phyloP scores from a whole-genome alignment of 139 green algal species.

The Pedinophyceae sp. region DNA sequence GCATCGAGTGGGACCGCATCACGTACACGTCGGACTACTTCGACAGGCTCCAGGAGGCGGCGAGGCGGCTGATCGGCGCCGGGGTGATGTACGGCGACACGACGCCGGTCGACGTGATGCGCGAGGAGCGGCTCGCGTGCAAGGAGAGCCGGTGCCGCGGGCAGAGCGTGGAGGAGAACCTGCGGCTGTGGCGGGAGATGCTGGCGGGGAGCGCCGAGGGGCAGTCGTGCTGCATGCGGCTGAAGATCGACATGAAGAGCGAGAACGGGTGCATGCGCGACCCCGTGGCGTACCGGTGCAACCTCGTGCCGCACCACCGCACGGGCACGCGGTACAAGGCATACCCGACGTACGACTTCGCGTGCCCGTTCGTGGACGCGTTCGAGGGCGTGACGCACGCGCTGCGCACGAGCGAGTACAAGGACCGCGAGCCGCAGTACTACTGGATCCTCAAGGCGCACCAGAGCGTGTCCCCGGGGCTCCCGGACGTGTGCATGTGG shows the following conservation, averaged over 20 bases:
- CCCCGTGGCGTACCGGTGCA: slow-evolving; percentile 88
- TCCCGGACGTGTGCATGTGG: slow-evolving; percentile 84
- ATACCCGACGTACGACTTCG: slow-evolving; percentile 98
- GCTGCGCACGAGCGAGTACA: slow-evolving; percentile 89
- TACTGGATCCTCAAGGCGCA: slow-evolving; percentile 64
- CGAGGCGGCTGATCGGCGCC: slow-evolving; percentile 59
- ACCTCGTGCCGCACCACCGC: slow-evolving; percentile 74
- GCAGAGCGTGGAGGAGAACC: slow-evolving; percentile 56
- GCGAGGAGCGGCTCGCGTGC: slow-evolving; percentile 17
- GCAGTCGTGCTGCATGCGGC: slow-evolving; percentile 59
- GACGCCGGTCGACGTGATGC: slow-evolving; percentile 81
- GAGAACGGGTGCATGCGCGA: slow-evolving; percentile 78
- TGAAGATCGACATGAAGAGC: slow-evolving; percentile 87
- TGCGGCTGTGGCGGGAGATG: slow-evolving; percentile 83
- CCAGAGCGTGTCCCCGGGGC: slow-evolving; percentile 46
- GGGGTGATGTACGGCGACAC: slow-evolving; percentile 90
- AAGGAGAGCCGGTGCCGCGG: not conserved
- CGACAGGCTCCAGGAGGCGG: slow-evolving; percentile 11
- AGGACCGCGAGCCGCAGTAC: slow-evolving; percentile 71
- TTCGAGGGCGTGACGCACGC: slow-evolving; percentile 92
- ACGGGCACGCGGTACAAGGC: slow-evolving; percentile 58
- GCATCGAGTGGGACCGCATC: slow-evolving; percentile 45
- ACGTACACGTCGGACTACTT: slow-evolving; percentile 78
- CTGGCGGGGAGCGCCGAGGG: slow-evolving; percentile 52
- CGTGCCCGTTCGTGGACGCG: slow-evolving; percentile 89